Base-by-base conservation (phyloP, 352 stramenopile species). In the Globisporangium nagaii region DNA sequence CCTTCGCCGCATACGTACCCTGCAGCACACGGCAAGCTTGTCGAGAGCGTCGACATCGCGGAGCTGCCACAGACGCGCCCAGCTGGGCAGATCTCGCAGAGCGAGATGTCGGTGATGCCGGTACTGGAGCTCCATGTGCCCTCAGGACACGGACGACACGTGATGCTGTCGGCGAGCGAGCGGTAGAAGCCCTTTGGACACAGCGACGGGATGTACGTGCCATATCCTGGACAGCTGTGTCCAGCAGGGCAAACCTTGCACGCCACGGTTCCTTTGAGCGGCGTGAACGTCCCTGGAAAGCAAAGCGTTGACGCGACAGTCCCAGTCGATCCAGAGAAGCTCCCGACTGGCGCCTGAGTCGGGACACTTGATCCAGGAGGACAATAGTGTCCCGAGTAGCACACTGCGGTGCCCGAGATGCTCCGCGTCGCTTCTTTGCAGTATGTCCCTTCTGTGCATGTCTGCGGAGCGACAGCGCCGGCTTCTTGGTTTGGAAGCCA, bases 211-310 rank as follows among this genome's bases (percentile, higher is more conserved):
- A 98, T 87, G 61, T 98, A 99, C 1, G 95, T 98, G 24, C 96
- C 96, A 63, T 98, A 99, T 4, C 78, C 84, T 0, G 93, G 65
- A 56, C 93, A 98, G 8, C 83, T 93, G 61, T 98, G 90, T 20
- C 96, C 96, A 11, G 96, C 90, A 25, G 96, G 96, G 53, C 96
- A 99, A 0, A 96, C 60, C 35, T 87, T 69, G 62, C 96, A 99
- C 20, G 73, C 63, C 28, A 90, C 84, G 1, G 88, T 96, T 12
- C 72, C 92, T 30, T 83, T 86, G 5, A 98, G 65, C 13, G 96
- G 88, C 8, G 96, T 97, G 66, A 98, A 99, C 5, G 94, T 99
- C 8, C 96, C 96, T 3, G 97, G 96, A 41, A 98, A 98, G 68
- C 96, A 99, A 31, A 98, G 71, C 32, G 86, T 98, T 7, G 93